Base-by-base conservation (phyloP, 352 stramenopile species). In the Globisporangium lucens region DNA sequence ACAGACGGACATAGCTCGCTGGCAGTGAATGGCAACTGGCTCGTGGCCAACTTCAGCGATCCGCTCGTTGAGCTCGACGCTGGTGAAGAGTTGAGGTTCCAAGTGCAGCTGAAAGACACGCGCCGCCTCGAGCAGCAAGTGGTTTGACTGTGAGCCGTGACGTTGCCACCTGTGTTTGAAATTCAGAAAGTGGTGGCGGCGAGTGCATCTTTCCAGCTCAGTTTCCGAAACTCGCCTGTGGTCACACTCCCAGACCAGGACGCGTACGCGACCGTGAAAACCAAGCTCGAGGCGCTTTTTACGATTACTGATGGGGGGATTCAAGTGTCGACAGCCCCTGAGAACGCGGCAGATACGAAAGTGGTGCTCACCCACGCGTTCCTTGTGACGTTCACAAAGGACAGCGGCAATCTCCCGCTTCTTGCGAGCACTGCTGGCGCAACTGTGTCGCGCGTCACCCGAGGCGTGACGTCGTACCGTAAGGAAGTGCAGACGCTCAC, bases 41-140 rank as follows among this genome's bases (percentile, higher is more conserved):
- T 98, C 5, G 74, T 87, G 20, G 76, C 82, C 51, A 90, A 86
- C 29, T 90, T 85, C 56, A 74, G 65, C 29, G 73, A 85, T 7
- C 79, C 85, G 15, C 61, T 76, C 20, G 81, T 91, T 51, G 74
- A 80, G 22, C 67, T 93, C n/a, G 66, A 81, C 55, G 78, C 83
- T 17, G 82, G 85, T 0, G 67, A 89, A 1, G 61, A 70, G 0
- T 71, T 93, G 0, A 65, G 63, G 20, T 97, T 99, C 52, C 85
- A 94, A 62, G 89, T 99, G 20, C 87, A 97, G 71, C 76, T 97
- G 13, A 97, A 97, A 62, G 97, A 99, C 66, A 75, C 74, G 4
- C 82, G 87, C 17, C 80, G 87, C 4, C 58, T 91, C 0, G 87
- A 93, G 57, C 46, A 91, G 22, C 87, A 95, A 55, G 82, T 77